Conservation (phyloP, 1,284 basidiomycete species). For the Hemileia vastatrix region DNA sequence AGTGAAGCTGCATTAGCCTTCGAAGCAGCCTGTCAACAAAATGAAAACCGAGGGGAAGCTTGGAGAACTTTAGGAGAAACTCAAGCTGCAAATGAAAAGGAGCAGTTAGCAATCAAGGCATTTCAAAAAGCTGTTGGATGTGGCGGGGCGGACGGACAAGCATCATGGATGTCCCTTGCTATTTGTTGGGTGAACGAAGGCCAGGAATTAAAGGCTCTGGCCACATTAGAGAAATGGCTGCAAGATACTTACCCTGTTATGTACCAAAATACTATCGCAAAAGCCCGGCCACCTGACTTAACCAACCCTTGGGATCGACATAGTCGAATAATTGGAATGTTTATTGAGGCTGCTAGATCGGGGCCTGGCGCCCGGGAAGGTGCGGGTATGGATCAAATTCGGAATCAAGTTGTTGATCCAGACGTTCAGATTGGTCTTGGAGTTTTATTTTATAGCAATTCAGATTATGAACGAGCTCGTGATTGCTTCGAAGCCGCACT, state of each 20-base stretch:
- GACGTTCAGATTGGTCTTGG: slow-evolving; percentile 91
- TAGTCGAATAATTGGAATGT: slow-evolving; percentile 57
- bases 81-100: slow-evolving; percentile 85
- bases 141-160: slow-evolving; percentile 53
- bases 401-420: slow-evolving; percentile 62
- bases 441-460: slow-evolving; percentile 79
- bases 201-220: slow-evolving; percentile 75
- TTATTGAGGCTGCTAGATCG: slow-evolving; percentile 68
- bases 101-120: slow-evolving; percentile 51
- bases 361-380: slow-evolving; percentile 56
- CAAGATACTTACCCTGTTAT: slow-evolving; percentile 59
- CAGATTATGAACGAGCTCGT: slow-evolving; percentile 66
- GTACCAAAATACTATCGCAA: slow-evolving; percentile 48
- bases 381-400: slow-evolving; percentile 52
- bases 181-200: slow-evolving; percentile 97
- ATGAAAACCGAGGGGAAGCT: slow-evolving; percentile 56
- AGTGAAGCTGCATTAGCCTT: slow-evolving; percentile 42
- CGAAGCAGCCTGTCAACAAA: slow-evolving; percentile 53
- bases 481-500: slow-evolving; percentile 87
- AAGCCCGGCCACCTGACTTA: slow-evolving; percentile 29
- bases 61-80: slow-evolving; percentile 92
- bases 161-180: slow-evolving; percentile 64
- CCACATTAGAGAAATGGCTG: slow-evolving; percentile 81
- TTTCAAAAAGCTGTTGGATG: slow-evolving; percentile 58
- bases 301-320: slow-evolving; percentile 62